phyloP scores from a whole-genome alignment of 768 basidiomycete genomes.

The Calocybe indica region DNA sequence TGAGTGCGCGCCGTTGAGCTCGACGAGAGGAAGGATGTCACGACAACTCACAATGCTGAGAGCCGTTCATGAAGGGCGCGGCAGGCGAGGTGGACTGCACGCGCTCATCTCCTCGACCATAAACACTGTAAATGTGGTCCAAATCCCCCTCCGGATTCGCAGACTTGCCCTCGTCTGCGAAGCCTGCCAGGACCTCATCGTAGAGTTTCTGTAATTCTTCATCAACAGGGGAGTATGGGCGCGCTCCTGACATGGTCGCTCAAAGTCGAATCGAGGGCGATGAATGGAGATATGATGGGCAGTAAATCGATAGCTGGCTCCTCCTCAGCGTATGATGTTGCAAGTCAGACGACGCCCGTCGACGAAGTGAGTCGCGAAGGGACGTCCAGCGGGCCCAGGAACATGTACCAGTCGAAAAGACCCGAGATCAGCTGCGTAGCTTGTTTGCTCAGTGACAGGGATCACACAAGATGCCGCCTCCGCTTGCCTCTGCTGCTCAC shows the following conservation, averaged over 20 bases:
- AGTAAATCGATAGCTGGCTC: too few relatives aligned
- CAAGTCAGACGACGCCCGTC: too few relatives aligned
- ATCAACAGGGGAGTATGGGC: slow-evolving; percentile 44
- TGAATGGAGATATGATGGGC: slow-evolving; percentile 29
- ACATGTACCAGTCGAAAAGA: too few relatives aligned
- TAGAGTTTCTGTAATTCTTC: slow-evolving; percentile 71
- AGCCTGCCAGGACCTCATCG: slow-evolving; percentile 69
- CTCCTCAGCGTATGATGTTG: too few relatives aligned
- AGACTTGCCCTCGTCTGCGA: slow-evolving; percentile 37
- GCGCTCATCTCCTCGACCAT: slow-evolving; percentile 21
- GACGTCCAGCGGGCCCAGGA: too few relatives aligned
- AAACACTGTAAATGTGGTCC: slow-evolving; percentile 31
- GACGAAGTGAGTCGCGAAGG: too few relatives aligned
- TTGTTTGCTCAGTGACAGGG: too few relatives aligned
- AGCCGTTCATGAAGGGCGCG: slow-evolving; percentile 10
- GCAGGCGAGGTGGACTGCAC: slow-evolving; percentile 8
- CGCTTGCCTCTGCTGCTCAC: too few relatives aligned
- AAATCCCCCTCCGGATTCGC: slow-evolving; percentile 25
- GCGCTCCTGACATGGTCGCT: neutral
- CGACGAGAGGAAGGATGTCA: neutral
- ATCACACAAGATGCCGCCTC: too few relatives aligned
- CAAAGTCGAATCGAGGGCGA: slow-evolving; percentile 24
- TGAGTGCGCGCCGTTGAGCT: neutral
- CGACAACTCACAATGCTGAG: slow-evolving; percentile 12
- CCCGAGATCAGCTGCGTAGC: too few relatives aligned